Conservation (phyloP, 1,284 basidiomycete species). For the Tilletiopsis washingtonensis region DNA sequence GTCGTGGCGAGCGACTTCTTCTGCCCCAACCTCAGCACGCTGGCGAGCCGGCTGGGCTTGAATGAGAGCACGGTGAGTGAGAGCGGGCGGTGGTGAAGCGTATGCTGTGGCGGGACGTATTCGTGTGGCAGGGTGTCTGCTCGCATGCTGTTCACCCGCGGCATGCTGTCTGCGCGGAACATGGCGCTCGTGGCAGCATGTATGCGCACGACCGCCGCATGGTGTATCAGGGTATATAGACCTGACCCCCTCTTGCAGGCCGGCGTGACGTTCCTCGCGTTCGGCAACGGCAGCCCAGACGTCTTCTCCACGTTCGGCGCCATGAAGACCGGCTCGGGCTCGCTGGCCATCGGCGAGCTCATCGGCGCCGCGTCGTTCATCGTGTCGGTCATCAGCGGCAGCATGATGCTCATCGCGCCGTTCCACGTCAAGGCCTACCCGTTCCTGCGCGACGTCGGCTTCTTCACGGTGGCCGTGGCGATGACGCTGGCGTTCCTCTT, state of each 20-base stretch:
- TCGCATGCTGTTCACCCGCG: no score
- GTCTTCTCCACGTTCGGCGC: slow-evolving; percentile 86
- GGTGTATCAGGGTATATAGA: no score
- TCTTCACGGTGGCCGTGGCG: slow-evolving; percentile 74
- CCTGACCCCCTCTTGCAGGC: slow-evolving; percentile 9
- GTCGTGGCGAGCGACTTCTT: slow-evolving; percentile 45
- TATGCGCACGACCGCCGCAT: no score
- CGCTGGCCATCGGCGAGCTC: slow-evolving; percentile 86
- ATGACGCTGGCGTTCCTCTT: slow-evolving; percentile 67
- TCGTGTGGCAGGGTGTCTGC: no score
- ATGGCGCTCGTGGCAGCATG: no score
- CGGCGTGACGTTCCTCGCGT: slow-evolving; percentile 44
- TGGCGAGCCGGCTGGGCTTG: slow-evolving; percentile 34
- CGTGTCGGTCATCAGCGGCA: slow-evolving; percentile 83
- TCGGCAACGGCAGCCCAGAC: slow-evolving; percentile 50
- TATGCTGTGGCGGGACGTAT: background rate
- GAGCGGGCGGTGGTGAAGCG: background rate
- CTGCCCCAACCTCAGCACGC: slow-evolving; percentile 41
- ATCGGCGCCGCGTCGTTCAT: slow-evolving; percentile 93
- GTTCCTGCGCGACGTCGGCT: slow-evolving; percentile 86
- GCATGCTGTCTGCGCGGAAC: no score
- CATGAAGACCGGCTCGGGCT: slow-evolving; percentile 74
- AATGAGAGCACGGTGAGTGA: slow-evolving; percentile 32
- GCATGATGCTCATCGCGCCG: slow-evolving; percentile 89
- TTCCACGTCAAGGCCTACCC: slow-evolving; percentile 72